Evolutionary conservation across 192 early-diverging fungal species (phyloP).

Genomic region (Coemansia javaensis): DNA sequence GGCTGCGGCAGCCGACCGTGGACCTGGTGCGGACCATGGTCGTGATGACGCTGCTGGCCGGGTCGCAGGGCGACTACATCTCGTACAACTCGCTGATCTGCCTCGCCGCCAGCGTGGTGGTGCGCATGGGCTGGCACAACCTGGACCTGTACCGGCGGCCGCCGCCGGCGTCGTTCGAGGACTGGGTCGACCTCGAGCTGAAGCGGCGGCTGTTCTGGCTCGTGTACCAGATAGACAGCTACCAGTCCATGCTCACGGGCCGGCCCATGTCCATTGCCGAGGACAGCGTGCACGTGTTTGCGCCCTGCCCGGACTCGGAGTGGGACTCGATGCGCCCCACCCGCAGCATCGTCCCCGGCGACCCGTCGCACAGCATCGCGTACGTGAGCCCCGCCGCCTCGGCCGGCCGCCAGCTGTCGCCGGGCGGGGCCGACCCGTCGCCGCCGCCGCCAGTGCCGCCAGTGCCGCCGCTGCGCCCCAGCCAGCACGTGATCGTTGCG

Average conservation of each 20-base stretch:
- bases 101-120: slow-evolving; percentile 42
- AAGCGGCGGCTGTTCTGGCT: slow-evolving; percentile 47
- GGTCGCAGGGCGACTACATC: slow-evolving; percentile 42
- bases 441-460: slow-evolving; percentile 26
- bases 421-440: too few species aligned
- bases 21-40: slow-evolving; percentile 35
- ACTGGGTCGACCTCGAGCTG: slow-evolving; percentile 37
- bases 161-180: slow-evolving; percentile 28
- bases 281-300: slow-evolving; percentile 40
- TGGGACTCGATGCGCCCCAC: slow-evolving; percentile 35
- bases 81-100: slow-evolving; percentile 51
- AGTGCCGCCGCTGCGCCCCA: slow-evolving; percentile 17
- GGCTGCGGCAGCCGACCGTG: slow-evolving; percentile 29
- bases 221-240: slow-evolving; percentile 51
- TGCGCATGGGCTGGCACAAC: slow-evolving; percentile 42
- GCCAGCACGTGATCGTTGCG: slow-evolving; percentile 36
- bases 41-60: slow-evolving; percentile 41
- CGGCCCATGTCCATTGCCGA: slow-evolving; percentile 43
- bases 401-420: too few species aligned
- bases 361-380: background rate
- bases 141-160: slow-evolving; percentile 39
- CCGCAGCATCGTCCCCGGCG: background rate
- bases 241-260: slow-evolving; percentile 50
- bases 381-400: too few species aligned
- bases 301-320: slow-evolving; percentile 49